These are phyloP conservation scores for Aspergillus fumigatiaffinis DNA, from an alignment of 2,329 filamentous ascomycete species.

Conservation along the genomic window DNA sequence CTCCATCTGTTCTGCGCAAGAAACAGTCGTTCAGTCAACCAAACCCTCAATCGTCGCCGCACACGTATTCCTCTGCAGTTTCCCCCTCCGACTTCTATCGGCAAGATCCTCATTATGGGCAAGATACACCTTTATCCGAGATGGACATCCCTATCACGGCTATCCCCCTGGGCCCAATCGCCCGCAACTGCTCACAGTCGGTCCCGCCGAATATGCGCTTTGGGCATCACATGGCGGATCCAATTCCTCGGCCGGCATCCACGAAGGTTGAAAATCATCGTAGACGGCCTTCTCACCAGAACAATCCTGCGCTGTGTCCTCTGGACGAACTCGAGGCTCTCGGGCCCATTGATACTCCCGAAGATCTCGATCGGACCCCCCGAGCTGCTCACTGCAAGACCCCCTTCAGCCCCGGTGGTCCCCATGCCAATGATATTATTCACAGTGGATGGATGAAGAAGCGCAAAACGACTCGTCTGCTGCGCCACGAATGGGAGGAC, in stretches of 20 bases:
- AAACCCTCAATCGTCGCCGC: neutral
- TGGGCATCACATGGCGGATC: slow-evolving; percentile 33
- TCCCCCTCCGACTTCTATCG: neutral
- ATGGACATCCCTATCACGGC: too few relatives aligned
- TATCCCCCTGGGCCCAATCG: too few relatives aligned
- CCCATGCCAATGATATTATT: slow-evolving; percentile 29
- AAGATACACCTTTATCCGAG: neutral
- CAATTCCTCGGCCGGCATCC: slow-evolving; percentile 44
- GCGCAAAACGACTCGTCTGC: slow-evolving; percentile 61
- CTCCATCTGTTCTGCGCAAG: neutral
- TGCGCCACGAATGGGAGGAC: slow-evolving; percentile 90
- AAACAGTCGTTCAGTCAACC: slow-evolving; percentile 20
- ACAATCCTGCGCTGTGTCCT: neutral
- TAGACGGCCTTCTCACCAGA: neutral
- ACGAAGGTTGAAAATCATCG: slow-evolving; percentile 21
- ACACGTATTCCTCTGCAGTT: neutral
- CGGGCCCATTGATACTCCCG: slow-evolving; percentile 29
- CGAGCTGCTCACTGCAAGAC: slow-evolving; percentile 8
- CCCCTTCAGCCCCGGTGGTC: slow-evolving; percentile 40
- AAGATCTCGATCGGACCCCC: slow-evolving; percentile 21
- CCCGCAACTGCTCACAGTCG: neutral
- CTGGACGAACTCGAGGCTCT: slow-evolving; percentile 23
- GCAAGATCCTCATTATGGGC: slow-evolving; percentile 7
- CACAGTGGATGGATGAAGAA: slow-evolving; percentile 68
- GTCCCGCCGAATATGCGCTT: slow-evolving; percentile 21